Evolutionary conservation across 257 asterid species (phyloP), one percentile per base, ranked within the genome.

Genomic region (Solanum medicagineum): DNA sequence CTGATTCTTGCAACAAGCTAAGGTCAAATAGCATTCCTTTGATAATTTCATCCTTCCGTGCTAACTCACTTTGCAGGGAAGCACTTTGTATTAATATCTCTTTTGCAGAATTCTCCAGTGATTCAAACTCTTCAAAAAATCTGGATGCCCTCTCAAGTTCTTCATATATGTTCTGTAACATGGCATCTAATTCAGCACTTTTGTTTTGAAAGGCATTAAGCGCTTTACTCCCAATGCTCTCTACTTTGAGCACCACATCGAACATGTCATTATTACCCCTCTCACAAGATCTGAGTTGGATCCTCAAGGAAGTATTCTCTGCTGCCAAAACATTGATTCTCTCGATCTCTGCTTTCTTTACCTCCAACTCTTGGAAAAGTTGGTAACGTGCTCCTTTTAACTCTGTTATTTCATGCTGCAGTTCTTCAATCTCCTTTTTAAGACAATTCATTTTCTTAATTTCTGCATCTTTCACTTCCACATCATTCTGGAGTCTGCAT

Each of bases 1-100:
- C 91, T 68, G 98, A 93, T 91, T 97, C 98, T 89, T 97, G 99
- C 71, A 97, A 93, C 95, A 93, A 87, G 85, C 94, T 92, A 89
- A 97, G 88, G 89, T 97, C 99, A 90, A 97, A 97, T 47, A 91
- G 87, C 68, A 94, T 81, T 57, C 99, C 99, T 56, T 92, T 92
- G 86, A 95, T 91, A 86, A 97, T 87, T 74, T 93, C 96, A 89
- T 95, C 99, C 89, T 95, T 97, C 91, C 99, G 92, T 13, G 81
- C 87, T 87, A 93, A 83, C 89, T 97, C 97, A 85, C 85, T 83
- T 83, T 89, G 89, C 82, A 93, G 86, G 84, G 92, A 82, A 55
- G 11, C 57, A 77, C 87, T 85, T 86, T 92, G 91, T 51, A 94
- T 91, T 87, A 90, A 90, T 85, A 93, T 85, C 88, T 91, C 91